Conservation (phyloP, 1,284 basidiomycete genomes). For the Ustilago esculenta region DNA sequence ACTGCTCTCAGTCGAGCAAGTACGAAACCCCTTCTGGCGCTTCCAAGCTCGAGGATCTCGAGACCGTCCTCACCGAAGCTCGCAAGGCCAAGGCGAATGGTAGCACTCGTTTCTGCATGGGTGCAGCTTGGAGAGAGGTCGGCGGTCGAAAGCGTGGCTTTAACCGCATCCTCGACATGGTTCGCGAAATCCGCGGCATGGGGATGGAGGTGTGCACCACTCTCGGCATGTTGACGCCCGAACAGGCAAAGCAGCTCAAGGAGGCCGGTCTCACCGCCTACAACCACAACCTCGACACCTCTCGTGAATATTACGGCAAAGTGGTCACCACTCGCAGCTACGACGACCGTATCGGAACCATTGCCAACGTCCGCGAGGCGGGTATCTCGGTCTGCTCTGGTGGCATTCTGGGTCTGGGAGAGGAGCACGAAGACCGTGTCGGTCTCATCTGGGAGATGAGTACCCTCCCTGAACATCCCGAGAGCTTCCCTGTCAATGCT, state of each 20-base stretch:
- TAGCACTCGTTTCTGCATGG: slow-evolving; percentile 98
- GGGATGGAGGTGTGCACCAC: slow-evolving; percentile 87
- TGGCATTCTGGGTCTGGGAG: slow-evolving; percentile 93
- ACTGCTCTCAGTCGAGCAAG: slow-evolving; percentile 94
- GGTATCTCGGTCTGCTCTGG: slow-evolving; percentile 98
- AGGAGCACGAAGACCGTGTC: slow-evolving; percentile 87
- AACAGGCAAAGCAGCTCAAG: slow-evolving; percentile 86
- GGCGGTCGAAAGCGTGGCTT: slow-evolving; percentile 93
- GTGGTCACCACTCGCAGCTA: slow-evolving; percentile 94
- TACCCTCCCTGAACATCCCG: slow-evolving; percentile 93
- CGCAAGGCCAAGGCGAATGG: slow-evolving; percentile 94
- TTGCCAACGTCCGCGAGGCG: slow-evolving; percentile 87
- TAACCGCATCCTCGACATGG: slow-evolving; percentile 92
- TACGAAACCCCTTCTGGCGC: slow-evolving; percentile 91
- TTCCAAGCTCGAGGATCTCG: slow-evolving; percentile 85
- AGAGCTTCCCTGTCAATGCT: slow-evolving; percentile 98
- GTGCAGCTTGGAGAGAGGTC: slow-evolving; percentile 97
- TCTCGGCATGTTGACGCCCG: slow-evolving; percentile 91
- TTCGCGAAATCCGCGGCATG: slow-evolving; percentile 72
- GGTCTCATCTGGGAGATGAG: slow-evolving; percentile 91
- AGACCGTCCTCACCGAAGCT: slow-evolving; percentile 80
- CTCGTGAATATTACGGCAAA: slow-evolving; percentile 93
- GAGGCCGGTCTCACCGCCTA: slow-evolving; percentile 96
- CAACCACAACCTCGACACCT: slow-evolving; percentile 98
- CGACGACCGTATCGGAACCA: slow-evolving; percentile 90